Evolutionary conservation across 106 monocot genomes (phyloP).

Genomic region (Cymbidium sinense): DNA sequence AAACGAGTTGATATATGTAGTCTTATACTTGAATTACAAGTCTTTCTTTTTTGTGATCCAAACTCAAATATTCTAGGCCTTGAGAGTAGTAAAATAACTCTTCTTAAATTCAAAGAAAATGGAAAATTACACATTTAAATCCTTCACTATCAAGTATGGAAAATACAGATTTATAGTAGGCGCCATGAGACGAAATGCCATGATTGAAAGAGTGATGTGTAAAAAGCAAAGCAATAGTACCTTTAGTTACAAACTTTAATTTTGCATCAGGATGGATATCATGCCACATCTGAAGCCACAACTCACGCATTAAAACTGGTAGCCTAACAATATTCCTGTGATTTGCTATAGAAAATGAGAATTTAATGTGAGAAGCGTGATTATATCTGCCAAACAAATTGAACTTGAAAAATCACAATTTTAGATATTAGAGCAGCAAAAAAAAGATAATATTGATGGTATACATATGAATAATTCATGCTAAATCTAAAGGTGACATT

Average conservation of each 20-base stretch:
- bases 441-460: not conserved
- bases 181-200: not conserved
- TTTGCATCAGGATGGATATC: conserved; percentile 83
- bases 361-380: not conserved
- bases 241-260: conserved; percentile 95
- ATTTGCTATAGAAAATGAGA: conserved; percentile 41
- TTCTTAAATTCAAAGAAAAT: too few species aligned
- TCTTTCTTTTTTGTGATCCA: too few species aligned
- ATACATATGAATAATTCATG: too few species aligned
- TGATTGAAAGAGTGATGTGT: not conserved
- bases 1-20: too few species aligned
- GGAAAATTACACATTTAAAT: too few species aligned
- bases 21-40: too few species aligned
- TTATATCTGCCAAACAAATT: not conserved
- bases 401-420: not conserved
- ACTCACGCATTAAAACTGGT: conserved; percentile 88
- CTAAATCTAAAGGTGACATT: too few species aligned
- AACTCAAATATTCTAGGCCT: too few species aligned
- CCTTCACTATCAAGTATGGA: not conserved
- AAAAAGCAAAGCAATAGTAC: conserved; percentile 15
- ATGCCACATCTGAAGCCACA: conserved; percentile 99
- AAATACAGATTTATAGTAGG: not conserved
- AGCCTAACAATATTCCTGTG: conserved; percentile 91
- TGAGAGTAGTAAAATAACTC: too few species aligned
- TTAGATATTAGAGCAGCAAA: not conserved